These are phyloP conservation scores for Phoenix roebelenii DNA, from an alignment of 176 grass and related monocot species.

Conservation along the genomic window DNA sequence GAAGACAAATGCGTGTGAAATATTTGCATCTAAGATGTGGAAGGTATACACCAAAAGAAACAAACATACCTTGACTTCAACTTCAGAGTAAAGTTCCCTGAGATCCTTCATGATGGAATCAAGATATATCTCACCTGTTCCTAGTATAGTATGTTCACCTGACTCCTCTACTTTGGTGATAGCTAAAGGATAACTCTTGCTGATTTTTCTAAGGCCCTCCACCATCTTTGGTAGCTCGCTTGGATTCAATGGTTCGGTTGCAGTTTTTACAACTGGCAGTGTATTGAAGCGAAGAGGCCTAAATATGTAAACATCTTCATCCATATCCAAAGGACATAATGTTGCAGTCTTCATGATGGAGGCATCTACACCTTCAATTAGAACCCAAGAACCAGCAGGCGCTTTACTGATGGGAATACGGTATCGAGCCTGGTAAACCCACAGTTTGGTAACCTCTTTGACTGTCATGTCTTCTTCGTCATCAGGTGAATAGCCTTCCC, in stretches of 20 bases:
- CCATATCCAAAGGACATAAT: constrained; percentile 75
- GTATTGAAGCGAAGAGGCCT: constrained; percentile 89
- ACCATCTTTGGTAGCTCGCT: constrained; percentile 99
- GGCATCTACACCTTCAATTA: constrained; percentile 97
- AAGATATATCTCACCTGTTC: constrained; percentile 87
- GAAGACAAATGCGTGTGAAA: too few relatives aligned
- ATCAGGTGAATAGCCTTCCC: constrained; percentile 95
- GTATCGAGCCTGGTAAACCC: constrained; percentile 97
- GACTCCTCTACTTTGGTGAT: constrained; percentile 98
- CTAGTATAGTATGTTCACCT: constrained; percentile 91
- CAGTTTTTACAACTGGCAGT: constrained; percentile 87
- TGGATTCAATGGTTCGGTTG: constrained; percentile 92
- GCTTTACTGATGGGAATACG: constrained; percentile 88
- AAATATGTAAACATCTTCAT: constrained; percentile 97
- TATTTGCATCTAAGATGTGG: too few relatives aligned
- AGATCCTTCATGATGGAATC: constrained; percentile 99
- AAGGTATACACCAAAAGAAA: constrained; percentile 2
- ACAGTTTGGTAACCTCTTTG: constrained; percentile 96
- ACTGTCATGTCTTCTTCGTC: constrained; percentile 99
- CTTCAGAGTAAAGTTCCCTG: constrained; percentile 97
- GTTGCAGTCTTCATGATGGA: constrained; percentile 99
- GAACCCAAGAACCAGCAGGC: constrained; percentile 93
- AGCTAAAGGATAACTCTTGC: constrained; percentile 96
- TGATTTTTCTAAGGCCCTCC: constrained; percentile 95
- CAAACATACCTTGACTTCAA: constrained; percentile 87